Base-by-base conservation (phyloP, 495 filamentous ascomycete genomes). In the Penicillium maclennaniae region DNA sequence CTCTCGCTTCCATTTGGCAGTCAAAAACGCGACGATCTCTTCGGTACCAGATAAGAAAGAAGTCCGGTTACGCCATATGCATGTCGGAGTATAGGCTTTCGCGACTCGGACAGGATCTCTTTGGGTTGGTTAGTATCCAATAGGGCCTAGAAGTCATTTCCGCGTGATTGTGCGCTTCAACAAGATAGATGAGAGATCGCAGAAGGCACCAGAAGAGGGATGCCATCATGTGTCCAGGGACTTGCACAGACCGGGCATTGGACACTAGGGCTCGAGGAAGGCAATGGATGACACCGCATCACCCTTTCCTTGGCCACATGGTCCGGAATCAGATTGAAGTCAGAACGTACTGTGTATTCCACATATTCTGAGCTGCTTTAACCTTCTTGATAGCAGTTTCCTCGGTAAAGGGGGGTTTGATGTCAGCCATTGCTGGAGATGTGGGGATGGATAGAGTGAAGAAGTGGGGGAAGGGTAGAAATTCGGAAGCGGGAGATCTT, bases 11-110 rank as follows among this genome's bases (percentile, higher is more conserved):
- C 91, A 96, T 65, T 96, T 96, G 31, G 82, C 71, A 2, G 76
- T 79, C 39, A 97, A 69, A 61, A 95, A 95, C 2, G 68, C 69
- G n/a, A 82, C 71, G 48, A 95, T 92, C 14, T 69, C 80, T 10
- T 81, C 76, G 1, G 82, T 84, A 0, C 91, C 89, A 14, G 73
- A 73, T 14, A 93, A 64, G 67, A 96, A 95, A 1, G 72, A 76
- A 55, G 73, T 77, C 15, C 89, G 81, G 68, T 95, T 95, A 25
- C 92, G 80, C 91, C 90, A 95, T 71, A 92, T 85, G 43, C 84
- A 85, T 63, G 83, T 79, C 0, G 82, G 68, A 0, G 89, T 95
- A 69, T 95, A 96, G 21, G 83, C 88, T 40, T 78, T 71, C 46
- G 87, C 80, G 31, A 92, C 76, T n/a, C 68, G 64, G 7, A 78